These are phyloP conservation scores for Cytospora paraplurivora DNA, from an alignment of 2,329 filamentous ascomycete genomes.

Conservation along the genomic window DNA sequence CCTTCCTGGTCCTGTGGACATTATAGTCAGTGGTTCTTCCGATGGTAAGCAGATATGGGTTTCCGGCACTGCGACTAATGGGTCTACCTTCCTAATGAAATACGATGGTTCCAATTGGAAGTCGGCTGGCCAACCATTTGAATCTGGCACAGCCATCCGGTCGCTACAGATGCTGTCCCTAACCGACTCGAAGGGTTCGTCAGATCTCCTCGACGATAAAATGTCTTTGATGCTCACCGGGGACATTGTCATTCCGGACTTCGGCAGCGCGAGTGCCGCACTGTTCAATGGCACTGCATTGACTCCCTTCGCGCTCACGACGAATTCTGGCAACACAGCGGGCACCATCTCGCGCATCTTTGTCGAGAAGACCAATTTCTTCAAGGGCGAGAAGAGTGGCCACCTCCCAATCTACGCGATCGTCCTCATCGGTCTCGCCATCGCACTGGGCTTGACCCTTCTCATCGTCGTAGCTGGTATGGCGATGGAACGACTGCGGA, in stretches of 20 bases:
- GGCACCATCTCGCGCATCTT: slow-evolving; percentile 83
- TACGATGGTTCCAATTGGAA: slow-evolving; percentile 75
- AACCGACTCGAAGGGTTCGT: slow-evolving; percentile 65
- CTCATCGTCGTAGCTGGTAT: slow-evolving; percentile 76
- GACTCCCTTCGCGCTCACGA: slow-evolving; percentile 79
- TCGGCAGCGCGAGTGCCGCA: slow-evolving; percentile 82
- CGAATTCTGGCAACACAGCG: slow-evolving; percentile 61
- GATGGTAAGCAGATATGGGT: slow-evolving; percentile 80
- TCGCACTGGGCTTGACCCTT: slow-evolving; percentile 76
- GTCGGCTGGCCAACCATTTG: slow-evolving; percentile 64
- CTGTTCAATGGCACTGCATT: slow-evolving; percentile 83
- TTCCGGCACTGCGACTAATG: slow-evolving; percentile 69
- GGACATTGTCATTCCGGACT: slow-evolving; percentile 71
- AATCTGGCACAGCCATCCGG: slow-evolving; percentile 67
- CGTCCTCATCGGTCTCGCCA: slow-evolving; percentile 78
- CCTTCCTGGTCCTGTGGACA: slow-evolving; percentile 79
- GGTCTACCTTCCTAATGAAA: slow-evolving; percentile 77
- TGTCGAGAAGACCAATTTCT: slow-evolving; percentile 77
- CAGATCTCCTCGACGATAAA: slow-evolving; percentile 63
- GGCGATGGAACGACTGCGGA: slow-evolving; percentile 72
- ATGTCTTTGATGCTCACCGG: slow-evolving; percentile 85
- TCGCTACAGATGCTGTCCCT: slow-evolving; percentile 81
- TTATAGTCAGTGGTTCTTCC: slow-evolving; percentile 72
- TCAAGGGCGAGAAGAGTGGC: slow-evolving; percentile 51
- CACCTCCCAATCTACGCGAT: slow-evolving; percentile 40